Evolutionary conservation across 768 basidiomycete species (phyloP).

Genomic region (Dictyophora rubrovolvata): DNA sequence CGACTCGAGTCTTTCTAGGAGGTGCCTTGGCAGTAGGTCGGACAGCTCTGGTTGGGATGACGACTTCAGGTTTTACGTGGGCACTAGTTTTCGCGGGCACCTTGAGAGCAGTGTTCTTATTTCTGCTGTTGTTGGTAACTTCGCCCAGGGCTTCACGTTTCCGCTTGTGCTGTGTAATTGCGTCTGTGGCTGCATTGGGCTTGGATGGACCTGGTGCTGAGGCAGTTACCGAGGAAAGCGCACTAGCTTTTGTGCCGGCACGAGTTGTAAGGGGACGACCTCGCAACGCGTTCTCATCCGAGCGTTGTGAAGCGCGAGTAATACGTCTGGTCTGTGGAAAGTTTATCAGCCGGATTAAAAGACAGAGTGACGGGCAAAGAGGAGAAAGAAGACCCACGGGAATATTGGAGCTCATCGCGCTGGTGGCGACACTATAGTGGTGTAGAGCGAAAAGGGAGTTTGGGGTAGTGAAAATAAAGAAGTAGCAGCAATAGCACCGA

Average conservation of each 20-base stretch:
- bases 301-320: conserved; percentile 40
- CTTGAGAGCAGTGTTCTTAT: conserved; percentile 9
- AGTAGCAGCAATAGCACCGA: not conserved
- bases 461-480: not conserved
- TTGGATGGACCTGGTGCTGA: conserved; percentile 30
- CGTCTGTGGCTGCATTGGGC: conserved; percentile 34
- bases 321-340: conserved; percentile 49
- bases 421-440: not conserved
- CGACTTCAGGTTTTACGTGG: conserved; percentile 26
- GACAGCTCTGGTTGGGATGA: not conserved
- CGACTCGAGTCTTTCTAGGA: conserved; percentile 45
- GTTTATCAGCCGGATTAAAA: not conserved
- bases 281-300: conserved; percentile 62
- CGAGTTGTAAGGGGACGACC: conserved; percentile 35
- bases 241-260: conserved; percentile 28
- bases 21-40: conserved; percentile 15
- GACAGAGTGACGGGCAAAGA: not conserved
- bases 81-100: not conserved
- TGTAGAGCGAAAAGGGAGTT: not conserved
- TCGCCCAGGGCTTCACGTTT: conserved; percentile 72
- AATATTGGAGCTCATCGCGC: conserved; percentile 25
- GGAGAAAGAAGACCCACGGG: conserved; percentile 26
- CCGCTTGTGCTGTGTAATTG: conserved; percentile 47
- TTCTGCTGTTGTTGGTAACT: conserved; percentile 35
- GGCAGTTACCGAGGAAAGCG: conserved; percentile 44